Evolutionary conservation across 1,284 basidiomycete genomes (phyloP), one percentile per base, ranked within the genome.

Genomic region (Microbotryum silenes-acaulis): DNA sequence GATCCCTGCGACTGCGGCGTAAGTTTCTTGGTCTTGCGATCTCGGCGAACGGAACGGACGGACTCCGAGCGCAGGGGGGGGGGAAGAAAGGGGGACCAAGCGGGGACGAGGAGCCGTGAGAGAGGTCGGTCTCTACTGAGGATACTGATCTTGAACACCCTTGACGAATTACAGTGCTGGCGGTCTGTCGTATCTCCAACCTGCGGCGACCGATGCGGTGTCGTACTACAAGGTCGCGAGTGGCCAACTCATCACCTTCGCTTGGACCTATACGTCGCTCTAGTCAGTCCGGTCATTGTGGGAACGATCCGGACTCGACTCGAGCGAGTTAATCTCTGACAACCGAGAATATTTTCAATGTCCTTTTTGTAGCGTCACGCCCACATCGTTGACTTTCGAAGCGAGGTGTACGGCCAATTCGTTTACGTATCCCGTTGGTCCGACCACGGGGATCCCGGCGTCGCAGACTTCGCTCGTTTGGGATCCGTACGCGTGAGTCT

Each of bases 191-290:
- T 84, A 88, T 73, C 88, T 87, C 31, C 81, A 89, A 73, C 91
- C 91, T 1, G 85, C 89, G 0, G 81, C 84, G 67, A 85, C 86
- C 12, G 84, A 62, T 21, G 74, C 84, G 25, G 83, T 85, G 4
- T 89, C 88, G 7, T 97, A 83, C 78, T 94, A 86, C 81, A 94
- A 96, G 80, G 88, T 97, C 70, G 88, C 66, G 2, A 14, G 33
- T 0, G 79, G 80, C 52, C 81, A 89, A 71, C 79, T 79, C 61
- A 81, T 94, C 72, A 94, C 90, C 23, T 90, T 94, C 75, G 89
- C 81, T n/a, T 96, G 91, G 91, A 93, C 91, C 75, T 82, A 89
- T 69, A 89, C 87, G 23, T 80, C 80, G 65, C 78, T 93, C 27
- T 78, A 84, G 65, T 63, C 14, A 25, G 61, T 46, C 16, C 20